Percentiles rank a stretch among this genome's conserved stretches.
Evolutionary conservation across 2,329 filamentous ascomycete genomes (phyloP).

Genomic region (Penicillium sp.): DNA sequence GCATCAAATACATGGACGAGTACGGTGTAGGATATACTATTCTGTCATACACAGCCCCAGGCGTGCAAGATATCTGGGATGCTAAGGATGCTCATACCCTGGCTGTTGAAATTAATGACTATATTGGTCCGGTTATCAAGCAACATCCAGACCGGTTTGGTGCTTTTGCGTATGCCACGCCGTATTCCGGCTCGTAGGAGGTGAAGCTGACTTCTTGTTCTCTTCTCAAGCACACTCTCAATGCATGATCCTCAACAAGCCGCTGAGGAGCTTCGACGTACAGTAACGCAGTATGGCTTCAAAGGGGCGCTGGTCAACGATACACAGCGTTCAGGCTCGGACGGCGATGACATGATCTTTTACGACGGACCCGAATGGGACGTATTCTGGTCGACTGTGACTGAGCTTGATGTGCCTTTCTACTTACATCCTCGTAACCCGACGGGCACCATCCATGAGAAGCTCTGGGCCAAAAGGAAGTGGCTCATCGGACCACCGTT

Average conservation of each 20-base stretch:
- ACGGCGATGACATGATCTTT: constrained; percentile 56
- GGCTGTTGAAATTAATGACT: constrained; percentile 26
- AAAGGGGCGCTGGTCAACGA: constrained; percentile 57
- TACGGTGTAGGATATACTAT: constrained; percentile 27
- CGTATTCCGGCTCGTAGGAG: not conserved
- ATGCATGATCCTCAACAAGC: constrained; percentile 25
- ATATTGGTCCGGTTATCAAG: constrained; percentile 21
- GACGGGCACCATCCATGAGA: constrained; percentile 35
- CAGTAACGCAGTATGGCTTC: constrained; percentile 52
- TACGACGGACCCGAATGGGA: constrained; percentile 54
- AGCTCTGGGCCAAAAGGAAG: constrained; percentile 22
- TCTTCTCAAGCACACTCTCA: constrained; percentile 6
- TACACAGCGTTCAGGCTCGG: constrained; percentile 50
- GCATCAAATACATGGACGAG: constrained; percentile 17
- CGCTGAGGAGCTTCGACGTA: constrained; percentile 21
- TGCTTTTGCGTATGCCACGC: constrained; percentile 12
- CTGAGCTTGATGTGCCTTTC: constrained; percentile 23
- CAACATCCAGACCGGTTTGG: constrained; percentile 14
- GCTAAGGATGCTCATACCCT: constrained; percentile 22
- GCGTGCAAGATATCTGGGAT: constrained; percentile 25
- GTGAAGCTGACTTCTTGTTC: not conserved
- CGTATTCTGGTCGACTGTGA: constrained; percentile 27
- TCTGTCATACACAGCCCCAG: constrained; percentile 25
- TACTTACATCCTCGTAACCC: constrained; percentile 30
- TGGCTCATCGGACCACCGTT: constrained; percentile 24